Evolutionary conservation across 164 flowering plant genomes (phyloP).

Genomic region (Nymphaea thermarum): DNA sequence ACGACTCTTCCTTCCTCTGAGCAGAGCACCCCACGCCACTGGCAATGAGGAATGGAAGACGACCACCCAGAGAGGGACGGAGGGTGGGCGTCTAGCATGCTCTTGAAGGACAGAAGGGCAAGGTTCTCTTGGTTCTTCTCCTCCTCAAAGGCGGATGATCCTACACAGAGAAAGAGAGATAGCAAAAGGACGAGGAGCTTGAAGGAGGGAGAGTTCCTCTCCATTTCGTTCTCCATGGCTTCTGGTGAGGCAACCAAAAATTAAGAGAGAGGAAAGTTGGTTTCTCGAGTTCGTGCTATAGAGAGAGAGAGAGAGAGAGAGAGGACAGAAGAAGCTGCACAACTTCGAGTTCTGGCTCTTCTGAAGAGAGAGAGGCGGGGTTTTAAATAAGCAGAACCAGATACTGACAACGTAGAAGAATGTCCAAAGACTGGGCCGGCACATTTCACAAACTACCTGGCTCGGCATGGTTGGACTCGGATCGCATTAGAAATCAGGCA

Average conservation of each 20-base stretch:
- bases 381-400: neutral
- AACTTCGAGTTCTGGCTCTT: neutral
- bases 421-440: neutral
- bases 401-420: neutral
- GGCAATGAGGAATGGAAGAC: constrained; percentile 25
- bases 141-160: neutral
- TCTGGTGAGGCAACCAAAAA: neutral
- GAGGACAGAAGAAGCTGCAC: neutral
- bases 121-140: neutral
- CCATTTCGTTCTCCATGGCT: neutral
- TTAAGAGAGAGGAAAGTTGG: neutral
- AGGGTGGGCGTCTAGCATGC: neutral
- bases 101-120: neutral
- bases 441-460: too few species aligned
- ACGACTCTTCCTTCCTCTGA: constrained; percentile 21
- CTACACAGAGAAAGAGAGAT: neutral
- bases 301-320: neutral
- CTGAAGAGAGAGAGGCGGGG: constrained; percentile 1
- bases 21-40: constrained; percentile 55
- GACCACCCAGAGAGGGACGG: constrained; percentile 20
- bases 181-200: neutral
- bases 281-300: neutral
- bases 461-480: too few species aligned
- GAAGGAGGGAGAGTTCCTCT: neutral
- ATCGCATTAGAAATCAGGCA: too few species aligned